Evolutionary conservation across 2,329 filamentous ascomycete genomes (phyloP), one percentile per base, ranked within the genome.

Genomic region (Botrytis galanthina): DNA sequence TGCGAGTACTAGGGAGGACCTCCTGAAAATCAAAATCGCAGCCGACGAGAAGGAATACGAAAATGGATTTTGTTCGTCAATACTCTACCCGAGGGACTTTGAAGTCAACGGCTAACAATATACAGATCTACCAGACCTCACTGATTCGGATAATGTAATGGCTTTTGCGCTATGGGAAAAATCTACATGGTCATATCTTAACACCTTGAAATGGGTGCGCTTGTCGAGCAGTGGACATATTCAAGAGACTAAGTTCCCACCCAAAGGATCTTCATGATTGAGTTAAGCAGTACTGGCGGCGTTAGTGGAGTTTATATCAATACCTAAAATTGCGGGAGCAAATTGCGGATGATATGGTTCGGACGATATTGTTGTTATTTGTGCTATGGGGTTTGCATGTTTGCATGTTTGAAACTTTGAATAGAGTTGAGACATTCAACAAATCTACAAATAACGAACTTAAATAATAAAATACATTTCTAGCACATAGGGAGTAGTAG

Each of bases 161-260:
- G 86, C 88, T 76, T 83, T 98, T 59, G 87, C 89, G 75, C 85
- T 86, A 35, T 98, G 94, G 93, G 92, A 94, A 93, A 92, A 94
- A 76, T 92, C 93, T 6, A 88, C 92, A 39, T 98, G 95, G 95
- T 87, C 92, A 14, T 91, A 92, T 78, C 86, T 98, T 75, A 89
- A 90, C 48, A 91, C 88, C 14, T 82, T 98, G 77, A 89, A 90
- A 74, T 98, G 95, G 87, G 86, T 94, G 75, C 90, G 93, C 75
- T 85, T 98, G 73, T 87, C 88, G 7, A 89, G 87, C 73, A 85
- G 87, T 44, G 93, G 93, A 6, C 84, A 82, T 20, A 86, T 90
- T 75, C 88, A 90, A 78, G 84, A 89, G n/a, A 92, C 92, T 37
- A 91, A 86, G 75, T 97, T 97, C 80, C 95, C 95, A 32, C 94